Base-by-base conservation (phyloP, 768 basidiomycete genomes). In the Russula foetens region DNA sequence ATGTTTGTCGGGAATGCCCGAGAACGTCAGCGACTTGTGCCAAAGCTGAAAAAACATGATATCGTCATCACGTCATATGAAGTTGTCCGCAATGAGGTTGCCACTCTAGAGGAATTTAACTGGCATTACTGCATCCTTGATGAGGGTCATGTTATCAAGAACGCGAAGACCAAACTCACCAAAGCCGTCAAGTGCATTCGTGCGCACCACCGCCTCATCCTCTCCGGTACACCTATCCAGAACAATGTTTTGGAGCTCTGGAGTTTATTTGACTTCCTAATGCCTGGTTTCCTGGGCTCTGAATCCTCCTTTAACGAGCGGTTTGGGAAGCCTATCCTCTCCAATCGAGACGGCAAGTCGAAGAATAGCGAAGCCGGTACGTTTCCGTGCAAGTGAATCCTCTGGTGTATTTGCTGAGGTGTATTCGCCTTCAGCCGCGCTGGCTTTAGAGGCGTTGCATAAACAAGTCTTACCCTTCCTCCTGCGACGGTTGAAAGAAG, bases 381-480 rank as follows among this genome's bases (percentile, higher is more conserved):
- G 85, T 78, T 3, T 52, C n/a, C 15, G 15, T 45, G 19, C 38
- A 28, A 28, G 19, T 11, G 2, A 3, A 7, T 43, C 14, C 11
- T 21, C 8, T 26, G 46, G 43, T 63, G 53, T 35, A 56, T 50
- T n/a, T 43, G 8, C 21, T 53, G 47, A 66, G 3, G 7, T n/a
- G 26, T 23, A 19, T n/a, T 15, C 19, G 23, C 59, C 49, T 28
- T 59, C 46, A 98, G 97, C 96, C 64, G 89, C 94, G 9, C 75
- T 95, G 66, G 97, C 97, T 0, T 79, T 99, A 23, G 97, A 98
- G 70, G 92, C 96, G 2, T 73, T 99, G 49, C 97, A 98, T 72
- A 99, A 99, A 73, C 97, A 99, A 79, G 96, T 98, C 26, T 75
- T 99, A n/a, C 97, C 97, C 2, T 99, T 99, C 82, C 76, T 99